phyloP scores from a whole-genome alignment of 2,329 filamentous ascomycete species.

The Colletotrichum simmondsii region DNA sequence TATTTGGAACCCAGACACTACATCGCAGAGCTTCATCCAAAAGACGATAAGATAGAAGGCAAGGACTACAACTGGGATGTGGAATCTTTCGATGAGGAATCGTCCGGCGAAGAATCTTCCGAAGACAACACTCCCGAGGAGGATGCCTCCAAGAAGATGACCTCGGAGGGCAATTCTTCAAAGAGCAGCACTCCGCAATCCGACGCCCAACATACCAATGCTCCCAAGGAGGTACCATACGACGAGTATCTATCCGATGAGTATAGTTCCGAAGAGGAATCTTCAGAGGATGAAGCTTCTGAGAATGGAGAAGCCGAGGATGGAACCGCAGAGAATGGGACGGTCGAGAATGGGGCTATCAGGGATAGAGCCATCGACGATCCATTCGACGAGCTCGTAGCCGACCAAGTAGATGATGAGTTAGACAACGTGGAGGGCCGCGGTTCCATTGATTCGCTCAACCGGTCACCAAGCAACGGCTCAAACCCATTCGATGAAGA shows the following conservation, averaged over 20 bases:
- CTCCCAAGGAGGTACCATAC: too few species aligned
- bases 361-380: too few species aligned
- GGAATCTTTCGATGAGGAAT: not conserved
- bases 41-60: not conserved
- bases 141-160: not conserved
- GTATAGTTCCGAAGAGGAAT: not conserved
- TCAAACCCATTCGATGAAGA: not conserved
- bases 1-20: not conserved
- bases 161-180: not conserved
- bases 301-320: too few species aligned
- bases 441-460: not conserved
- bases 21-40: not conserved
- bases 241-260: too few species aligned
- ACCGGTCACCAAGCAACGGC: not conserved
- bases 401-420: not conserved
- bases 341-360: too few species aligned
- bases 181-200: too few species aligned
- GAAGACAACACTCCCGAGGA: not conserved
- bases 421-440: not conserved
- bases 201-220: too few species aligned
- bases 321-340: too few species aligned
- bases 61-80: not conserved
- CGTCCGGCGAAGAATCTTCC: not conserved
- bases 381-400: not conserved
- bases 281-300: not conserved